These are phyloP conservation scores for Drosera capensis DNA, from an alignment of 148 eudicot species.

Conservation along the genomic window DNA sequence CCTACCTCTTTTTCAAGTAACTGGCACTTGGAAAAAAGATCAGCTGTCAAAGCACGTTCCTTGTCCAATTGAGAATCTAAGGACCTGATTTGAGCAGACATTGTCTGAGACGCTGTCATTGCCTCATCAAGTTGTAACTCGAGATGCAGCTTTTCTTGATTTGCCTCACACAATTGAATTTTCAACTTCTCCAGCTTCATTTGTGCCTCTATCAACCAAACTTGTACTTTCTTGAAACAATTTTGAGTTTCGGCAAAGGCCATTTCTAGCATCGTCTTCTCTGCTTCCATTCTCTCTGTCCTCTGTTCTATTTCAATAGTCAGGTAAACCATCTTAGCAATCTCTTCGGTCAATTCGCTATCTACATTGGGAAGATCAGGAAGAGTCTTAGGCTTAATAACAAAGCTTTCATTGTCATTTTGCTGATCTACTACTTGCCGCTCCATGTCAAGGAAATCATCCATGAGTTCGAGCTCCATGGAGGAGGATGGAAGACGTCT, in stretches of 20 bases:
- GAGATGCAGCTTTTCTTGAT: conserved; percentile 28
- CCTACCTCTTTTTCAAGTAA: conserved; percentile 37
- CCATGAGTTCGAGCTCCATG: conserved; percentile 62
- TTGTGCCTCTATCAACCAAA: conserved; percentile 20
- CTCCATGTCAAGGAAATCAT: conserved; percentile 95
- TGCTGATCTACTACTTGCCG: conserved; percentile 57
- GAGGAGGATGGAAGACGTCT: conserved; percentile 19
- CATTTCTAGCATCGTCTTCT: conserved; percentile 27
- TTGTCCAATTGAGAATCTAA: conserved; percentile 32
- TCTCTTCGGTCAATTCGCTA: conserved; percentile 17
- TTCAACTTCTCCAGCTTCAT: conserved; percentile 35
- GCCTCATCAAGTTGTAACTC: conserved; percentile 21
- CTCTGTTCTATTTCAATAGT: conserved; percentile 25
- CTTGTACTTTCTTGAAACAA: conserved; percentile 18
- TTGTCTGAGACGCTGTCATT: conserved; percentile 36
- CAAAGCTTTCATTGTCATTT: conserved; percentile 8
- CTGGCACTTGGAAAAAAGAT: conserved; percentile 24
- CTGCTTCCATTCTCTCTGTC: conserved; percentile 27
- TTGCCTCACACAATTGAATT: conserved; percentile 30
- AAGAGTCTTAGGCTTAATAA: conserved; percentile 8
- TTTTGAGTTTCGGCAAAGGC: conserved; percentile 19
- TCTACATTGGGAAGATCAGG: conserved; percentile 6
- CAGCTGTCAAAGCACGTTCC: conserved; percentile 29
- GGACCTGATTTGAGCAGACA: conserved; percentile 28
- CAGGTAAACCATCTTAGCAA: conserved; percentile 13